These are phyloP conservation scores for Myxozyma nipponensis DNA, from an alignment of 805 yeast genomes.

Conservation along the genomic window DNA sequence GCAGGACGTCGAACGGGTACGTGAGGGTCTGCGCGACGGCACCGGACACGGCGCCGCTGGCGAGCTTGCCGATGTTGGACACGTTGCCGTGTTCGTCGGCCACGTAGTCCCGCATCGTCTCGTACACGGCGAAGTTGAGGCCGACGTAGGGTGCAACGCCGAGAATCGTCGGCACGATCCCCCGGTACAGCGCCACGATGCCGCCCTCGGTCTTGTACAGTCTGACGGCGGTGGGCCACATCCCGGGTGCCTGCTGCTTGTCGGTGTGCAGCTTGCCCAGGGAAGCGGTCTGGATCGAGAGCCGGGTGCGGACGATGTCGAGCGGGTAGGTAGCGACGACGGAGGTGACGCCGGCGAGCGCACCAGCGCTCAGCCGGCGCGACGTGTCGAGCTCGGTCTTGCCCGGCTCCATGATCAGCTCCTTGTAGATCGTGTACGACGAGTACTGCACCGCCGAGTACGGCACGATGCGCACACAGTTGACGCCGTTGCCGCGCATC, in stretches of 20 bases:
- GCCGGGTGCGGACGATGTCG: slow-evolving; percentile 84
- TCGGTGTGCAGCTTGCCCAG: slow-evolving; percentile 31
- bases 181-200: slow-evolving; percentile 68
- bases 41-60: slow-evolving; percentile 82
- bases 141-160: slow-evolving; percentile 98
- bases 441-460: slow-evolving; percentile 93
- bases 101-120: slow-evolving; percentile 61
- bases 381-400: slow-evolving; percentile 44
- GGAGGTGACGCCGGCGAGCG: slow-evolving; percentile 72
- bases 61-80: slow-evolving; percentile 53
- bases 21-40: slow-evolving; percentile 86
- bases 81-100: slow-evolving; percentile 37
- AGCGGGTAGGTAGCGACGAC: slow-evolving; percentile 86
- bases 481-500: slow-evolving; percentile 85
- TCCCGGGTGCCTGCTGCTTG: slow-evolving; percentile 51
- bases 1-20: slow-evolving; percentile 83
- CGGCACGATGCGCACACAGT: slow-evolving; percentile 87
- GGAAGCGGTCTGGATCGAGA: slow-evolving; percentile 84
- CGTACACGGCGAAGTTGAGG: slow-evolving; percentile 85
- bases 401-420: slow-evolving; percentile 38
- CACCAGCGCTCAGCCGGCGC: slow-evolving; percentile 72
- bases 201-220: slow-evolving; percentile 84
- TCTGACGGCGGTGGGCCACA: slow-evolving; percentile 50
- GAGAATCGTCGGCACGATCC: slow-evolving; percentile 81
- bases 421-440: slow-evolving; percentile 58